Evolutionary conservation across 306 rosid genomes (phyloP).

Genomic region (Quercus bicolor): DNA sequence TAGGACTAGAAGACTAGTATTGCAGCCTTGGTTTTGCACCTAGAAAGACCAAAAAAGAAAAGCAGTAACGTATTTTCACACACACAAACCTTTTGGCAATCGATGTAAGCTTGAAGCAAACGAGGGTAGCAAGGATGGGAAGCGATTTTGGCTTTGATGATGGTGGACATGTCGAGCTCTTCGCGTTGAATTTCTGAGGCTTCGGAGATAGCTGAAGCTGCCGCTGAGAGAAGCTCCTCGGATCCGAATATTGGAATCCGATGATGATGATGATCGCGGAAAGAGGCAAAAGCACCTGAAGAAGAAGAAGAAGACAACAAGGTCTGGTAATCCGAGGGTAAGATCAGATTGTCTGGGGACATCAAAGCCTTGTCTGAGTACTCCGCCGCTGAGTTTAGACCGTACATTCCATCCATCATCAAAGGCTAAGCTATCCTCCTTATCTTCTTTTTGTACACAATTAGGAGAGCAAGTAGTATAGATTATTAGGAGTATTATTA

Average conservation of each 20-base stretch:
- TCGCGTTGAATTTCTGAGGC: conserved; percentile 48
- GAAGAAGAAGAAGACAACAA: conserved; percentile 20
- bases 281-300: conserved; percentile 20
- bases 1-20: not conserved
- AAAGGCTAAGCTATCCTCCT: not conserved
- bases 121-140: conserved; percentile 86
- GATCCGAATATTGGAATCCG: conserved; percentile 82
- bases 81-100: conserved; percentile 75
- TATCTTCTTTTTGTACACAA: conserved; percentile 23
- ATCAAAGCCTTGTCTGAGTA: conserved; percentile 63
- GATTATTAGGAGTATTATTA: no score
- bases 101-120: conserved; percentile 85
- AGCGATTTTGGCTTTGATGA: conserved; percentile 84
- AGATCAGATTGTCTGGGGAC: conserved; percentile 85
- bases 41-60: not conserved
- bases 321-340: conserved; percentile 68
- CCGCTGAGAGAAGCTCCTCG: conserved; percentile 56
- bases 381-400: conserved; percentile 48
- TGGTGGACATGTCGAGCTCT: conserved; percentile 36
- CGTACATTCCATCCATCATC: conserved; percentile 85
- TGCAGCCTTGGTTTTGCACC: not conserved
- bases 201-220: conserved; percentile 37
- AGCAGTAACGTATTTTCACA: not conserved
- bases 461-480: not conserved
- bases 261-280: conserved; percentile 4